Conservation (phyloP, 768 basidiomycete species). For the Leccinum subgranulosum region DNA sequence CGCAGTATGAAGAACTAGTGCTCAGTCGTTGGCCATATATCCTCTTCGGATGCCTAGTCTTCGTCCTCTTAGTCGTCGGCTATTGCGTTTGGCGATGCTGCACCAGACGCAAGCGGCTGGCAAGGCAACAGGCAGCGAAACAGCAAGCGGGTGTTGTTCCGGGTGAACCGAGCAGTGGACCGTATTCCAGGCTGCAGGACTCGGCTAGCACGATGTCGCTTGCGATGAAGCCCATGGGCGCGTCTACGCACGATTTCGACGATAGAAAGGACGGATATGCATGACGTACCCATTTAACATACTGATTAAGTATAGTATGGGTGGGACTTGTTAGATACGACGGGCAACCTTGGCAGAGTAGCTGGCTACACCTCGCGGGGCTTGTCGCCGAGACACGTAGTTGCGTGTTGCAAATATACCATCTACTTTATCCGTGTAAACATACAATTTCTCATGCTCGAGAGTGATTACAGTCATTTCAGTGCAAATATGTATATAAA, state of each 20-base stretch:
- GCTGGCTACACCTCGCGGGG: conserved; percentile 29
- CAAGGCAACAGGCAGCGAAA: conserved; percentile 20
- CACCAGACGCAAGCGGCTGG: conserved; percentile 38
- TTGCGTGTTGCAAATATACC: conserved; percentile 5
- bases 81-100: conserved; percentile 63
- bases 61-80: conserved; percentile 44
- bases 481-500: background rate
- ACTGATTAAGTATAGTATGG: background rate
- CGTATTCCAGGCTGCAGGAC: conserved; percentile 25
- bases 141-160: conserved; percentile 11
- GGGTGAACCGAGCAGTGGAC: conserved; percentile 2
- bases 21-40: conserved; percentile 76
- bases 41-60: conserved; percentile 53
- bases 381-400: conserved; percentile 3
- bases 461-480: background rate
- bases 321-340: conserved; percentile 8
- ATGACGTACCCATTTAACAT: background rate
- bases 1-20: conserved; percentile 57
- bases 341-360: conserved; percentile 22
- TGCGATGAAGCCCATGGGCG: conserved; percentile 29
- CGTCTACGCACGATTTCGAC: conserved; percentile 19
- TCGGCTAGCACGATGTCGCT: conserved; percentile 29
- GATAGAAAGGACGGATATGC: conserved; percentile 17
- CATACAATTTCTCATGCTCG: background rate
- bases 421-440: conserved; percentile 4